phyloP scores from a whole-genome alignment of 2,329 filamentous ascomycete species.

The Colletotrichum chrysophilum region DNA sequence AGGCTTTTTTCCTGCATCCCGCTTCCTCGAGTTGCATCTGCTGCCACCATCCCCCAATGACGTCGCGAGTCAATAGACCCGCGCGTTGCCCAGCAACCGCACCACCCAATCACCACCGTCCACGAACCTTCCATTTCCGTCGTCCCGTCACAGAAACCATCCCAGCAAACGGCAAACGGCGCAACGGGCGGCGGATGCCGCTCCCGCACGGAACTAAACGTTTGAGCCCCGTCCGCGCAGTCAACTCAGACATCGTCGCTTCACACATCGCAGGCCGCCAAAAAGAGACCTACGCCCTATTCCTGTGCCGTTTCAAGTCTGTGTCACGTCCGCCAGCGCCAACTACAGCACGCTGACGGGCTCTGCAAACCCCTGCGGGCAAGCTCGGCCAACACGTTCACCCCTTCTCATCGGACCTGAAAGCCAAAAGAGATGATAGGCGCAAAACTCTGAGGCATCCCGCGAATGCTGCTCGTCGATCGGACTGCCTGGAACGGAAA shows the following conservation, averaged over 20 bases:
- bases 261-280: neutral
- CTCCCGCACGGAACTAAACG: neutral
- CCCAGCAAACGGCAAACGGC: neutral
- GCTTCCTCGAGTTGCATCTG: neutral
- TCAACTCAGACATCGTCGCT: neutral
- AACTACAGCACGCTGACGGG: neutral
- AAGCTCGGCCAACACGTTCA: neutral
- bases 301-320: slow-evolving; percentile 6
- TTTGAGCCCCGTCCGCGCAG: neutral
- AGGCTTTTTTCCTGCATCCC: neutral
- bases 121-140: neutral
- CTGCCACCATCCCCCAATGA: slow-evolving; percentile 26
- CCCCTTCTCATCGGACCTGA: neutral
- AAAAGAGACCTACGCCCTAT: neutral
- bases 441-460: neutral
- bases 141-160: neutral
- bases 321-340: neutral
- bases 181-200: neutral
- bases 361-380: neutral
- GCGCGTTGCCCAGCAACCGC: slow-evolving; percentile 28
- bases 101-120: slow-evolving; percentile 16
- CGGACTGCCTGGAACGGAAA: neutral
- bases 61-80: slow-evolving; percentile 35
- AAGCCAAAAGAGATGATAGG: neutral
- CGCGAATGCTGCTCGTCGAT: neutral